Conservation (phyloP, 176 grass and related monocot species). For the Cymbopogon citratus region DNA sequence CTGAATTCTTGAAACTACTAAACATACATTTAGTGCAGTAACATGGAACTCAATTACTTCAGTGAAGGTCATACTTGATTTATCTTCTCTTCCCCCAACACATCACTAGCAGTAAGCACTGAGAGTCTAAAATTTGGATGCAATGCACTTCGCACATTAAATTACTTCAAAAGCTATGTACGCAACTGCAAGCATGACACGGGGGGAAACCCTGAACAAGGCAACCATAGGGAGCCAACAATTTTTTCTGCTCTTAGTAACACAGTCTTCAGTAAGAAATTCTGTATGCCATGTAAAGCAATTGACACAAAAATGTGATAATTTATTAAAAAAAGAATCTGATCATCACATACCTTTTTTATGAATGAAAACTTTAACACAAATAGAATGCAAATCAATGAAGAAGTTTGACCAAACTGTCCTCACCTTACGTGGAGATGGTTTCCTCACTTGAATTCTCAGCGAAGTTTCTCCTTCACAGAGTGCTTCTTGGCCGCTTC, state of each 20-base stretch:
- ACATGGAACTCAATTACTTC: too few relatives aligned
- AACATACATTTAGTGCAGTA: not conserved
- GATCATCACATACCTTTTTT: not conserved
- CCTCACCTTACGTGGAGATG: not conserved
- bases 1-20: too few relatives aligned
- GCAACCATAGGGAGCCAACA: too few relatives aligned
- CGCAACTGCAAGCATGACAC: too few relatives aligned
- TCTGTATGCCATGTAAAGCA: not conserved
- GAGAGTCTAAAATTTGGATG: not conserved
- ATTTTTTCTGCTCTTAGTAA: not conserved
- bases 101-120: not conserved
- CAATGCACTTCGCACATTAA: not conserved
- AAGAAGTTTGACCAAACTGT: not conserved
- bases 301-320: not conserved
- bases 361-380: not conserved
- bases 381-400: not conserved
- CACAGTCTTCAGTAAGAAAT: constrained; percentile 2
- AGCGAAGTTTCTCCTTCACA: constrained; percentile 67
- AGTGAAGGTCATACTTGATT: not conserved
- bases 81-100: not conserved
- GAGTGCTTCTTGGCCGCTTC: constrained; percentile 61
- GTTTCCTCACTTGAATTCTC: constrained; percentile 26
- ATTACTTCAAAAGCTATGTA: too few relatives aligned
- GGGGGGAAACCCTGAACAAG: too few relatives aligned
- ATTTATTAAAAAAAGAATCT: not conserved